phyloP scores from a whole-genome alignment of 306 rosid genomes.

The Sphenostylis stenocarpa region DNA sequence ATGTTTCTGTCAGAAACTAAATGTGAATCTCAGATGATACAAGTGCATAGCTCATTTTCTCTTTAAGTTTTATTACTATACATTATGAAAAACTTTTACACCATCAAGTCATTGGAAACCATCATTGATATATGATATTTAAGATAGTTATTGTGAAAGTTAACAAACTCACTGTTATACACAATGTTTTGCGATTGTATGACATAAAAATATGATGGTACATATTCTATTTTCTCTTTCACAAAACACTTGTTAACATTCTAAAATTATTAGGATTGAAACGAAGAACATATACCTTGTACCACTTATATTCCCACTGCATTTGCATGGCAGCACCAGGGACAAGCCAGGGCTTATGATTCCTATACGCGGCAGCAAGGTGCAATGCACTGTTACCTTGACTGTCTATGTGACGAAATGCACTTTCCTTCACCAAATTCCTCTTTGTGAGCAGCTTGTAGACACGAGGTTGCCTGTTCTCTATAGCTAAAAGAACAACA shows the following conservation, averaged over 20 bases:
- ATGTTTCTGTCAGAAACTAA: too few species aligned
- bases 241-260: neutral
- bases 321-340: constrained; percentile 41
- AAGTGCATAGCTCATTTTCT: too few species aligned
- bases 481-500: constrained; percentile 31
- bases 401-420: constrained; percentile 22
- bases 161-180: too few species aligned
- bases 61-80: too few species aligned
- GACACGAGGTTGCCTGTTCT: constrained; percentile 36
- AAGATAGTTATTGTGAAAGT: too few species aligned
- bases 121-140: too few species aligned
- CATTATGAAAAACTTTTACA: too few species aligned
- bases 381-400: constrained; percentile 37
- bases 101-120: too few species aligned
- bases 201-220: too few species aligned
- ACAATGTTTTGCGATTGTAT: too few species aligned
- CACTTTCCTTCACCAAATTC: constrained; percentile 12
- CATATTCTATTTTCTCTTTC: too few species aligned
- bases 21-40: too few species aligned
- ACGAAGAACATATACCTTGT: neutral
- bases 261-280: neutral
- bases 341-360: constrained; percentile 25
- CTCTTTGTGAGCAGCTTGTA: neutral
- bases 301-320: constrained; percentile 46
- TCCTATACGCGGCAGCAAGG: constrained; percentile 21